Conservation (phyloP, 176 grass and related monocot genomes). For the Aegilops longissima region DNA sequence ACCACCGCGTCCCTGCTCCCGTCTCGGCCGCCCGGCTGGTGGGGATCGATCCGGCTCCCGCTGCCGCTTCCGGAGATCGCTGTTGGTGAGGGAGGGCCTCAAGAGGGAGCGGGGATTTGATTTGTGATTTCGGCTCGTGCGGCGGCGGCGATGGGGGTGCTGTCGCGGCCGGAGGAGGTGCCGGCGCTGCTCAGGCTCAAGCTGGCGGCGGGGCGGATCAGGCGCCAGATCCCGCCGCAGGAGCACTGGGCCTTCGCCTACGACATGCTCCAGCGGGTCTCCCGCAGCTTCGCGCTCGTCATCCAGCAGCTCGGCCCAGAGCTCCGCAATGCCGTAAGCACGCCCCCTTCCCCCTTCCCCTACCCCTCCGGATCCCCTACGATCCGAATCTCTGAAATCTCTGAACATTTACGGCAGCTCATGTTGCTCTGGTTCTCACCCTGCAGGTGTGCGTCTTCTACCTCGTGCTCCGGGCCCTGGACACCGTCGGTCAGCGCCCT, state of each 20-base stretch:
- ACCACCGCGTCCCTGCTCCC: too few species aligned
- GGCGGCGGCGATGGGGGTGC: constrained; percentile 24
- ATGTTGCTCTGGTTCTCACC: background rate
- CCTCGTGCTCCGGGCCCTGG: constrained; percentile 92
- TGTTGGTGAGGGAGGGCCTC: too few species aligned
- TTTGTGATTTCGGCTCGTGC: background rate
- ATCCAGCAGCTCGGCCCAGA: constrained; percentile 92
- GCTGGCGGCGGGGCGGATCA: constrained; percentile 69
- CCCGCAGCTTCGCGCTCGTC: constrained; percentile 95
- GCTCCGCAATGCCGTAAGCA: constrained; percentile 77
- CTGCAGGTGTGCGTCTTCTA: constrained; percentile 98
- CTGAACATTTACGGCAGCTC: too few species aligned
- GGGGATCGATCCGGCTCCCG: too few species aligned
- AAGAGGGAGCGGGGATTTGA: background rate
- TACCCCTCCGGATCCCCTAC: background rate
- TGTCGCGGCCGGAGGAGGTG: constrained; percentile 73
- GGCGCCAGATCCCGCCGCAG: constrained; percentile 84
- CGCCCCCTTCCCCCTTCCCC: too few species aligned
- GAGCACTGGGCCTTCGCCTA: constrained; percentile 96
- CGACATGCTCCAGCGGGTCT: constrained; percentile 95
- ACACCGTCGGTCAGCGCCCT: constrained; percentile 72
- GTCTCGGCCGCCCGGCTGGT: too few species aligned
- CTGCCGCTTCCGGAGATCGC: too few species aligned
- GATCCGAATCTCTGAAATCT: background rate
- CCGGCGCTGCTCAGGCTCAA: constrained; percentile 75